Evolutionary conservation across 2,329 filamentous ascomycete species (phyloP), one percentile per base, ranked within the genome.

Genomic region (Huntiella savannae): DNA sequence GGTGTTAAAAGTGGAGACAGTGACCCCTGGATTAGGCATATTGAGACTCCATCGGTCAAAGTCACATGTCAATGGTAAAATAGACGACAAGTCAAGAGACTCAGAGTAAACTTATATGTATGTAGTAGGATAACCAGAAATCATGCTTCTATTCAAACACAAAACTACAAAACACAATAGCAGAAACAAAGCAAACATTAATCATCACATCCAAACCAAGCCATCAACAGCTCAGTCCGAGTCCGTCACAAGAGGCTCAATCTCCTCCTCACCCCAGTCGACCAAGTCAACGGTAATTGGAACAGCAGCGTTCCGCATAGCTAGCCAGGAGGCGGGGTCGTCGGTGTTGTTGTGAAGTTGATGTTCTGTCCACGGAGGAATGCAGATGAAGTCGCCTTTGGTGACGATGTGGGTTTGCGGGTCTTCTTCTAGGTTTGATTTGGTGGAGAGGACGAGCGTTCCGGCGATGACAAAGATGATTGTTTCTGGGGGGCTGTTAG

Each of bases 351-450:
- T 84, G 15, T 77, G 63, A 46, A 78, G 69, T 57, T 82, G 77
- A 59, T 84, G 77, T 57, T 84, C 78, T 0, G 74, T 73, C 66
- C 70, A 82, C 0, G 77, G 71, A 0, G 79, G 79, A 10, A 84
- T 70, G 46, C 82, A 67, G 3, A 77, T 77, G 58, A 81, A 84
- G 57, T 83, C 79, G 0, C 80, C 79, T 0, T 73, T 65, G 1
- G 59, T 59, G 5, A 85, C 64, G 13, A 71, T 62, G 51, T 79
- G 68, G 33, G 70, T 68, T 50, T 70, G 69, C 1, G 67, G 57
- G 28, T 66, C 61, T 33, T 62, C 62, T 40, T 67, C 68, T 10
- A 73, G 69, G 37, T 69, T 65, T 15, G 74, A 65, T 45, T 68
- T 67, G 0, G 70, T 76, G 3, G 81, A 65, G 6, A 84, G 65